Percentiles rank a stretch among this genome's conserved stretches.
These are phyloP conservation scores for Cronartium quercuum DNA, from an alignment of 1,284 basidiomycete genomes.

Conservation along the genomic window DNA sequence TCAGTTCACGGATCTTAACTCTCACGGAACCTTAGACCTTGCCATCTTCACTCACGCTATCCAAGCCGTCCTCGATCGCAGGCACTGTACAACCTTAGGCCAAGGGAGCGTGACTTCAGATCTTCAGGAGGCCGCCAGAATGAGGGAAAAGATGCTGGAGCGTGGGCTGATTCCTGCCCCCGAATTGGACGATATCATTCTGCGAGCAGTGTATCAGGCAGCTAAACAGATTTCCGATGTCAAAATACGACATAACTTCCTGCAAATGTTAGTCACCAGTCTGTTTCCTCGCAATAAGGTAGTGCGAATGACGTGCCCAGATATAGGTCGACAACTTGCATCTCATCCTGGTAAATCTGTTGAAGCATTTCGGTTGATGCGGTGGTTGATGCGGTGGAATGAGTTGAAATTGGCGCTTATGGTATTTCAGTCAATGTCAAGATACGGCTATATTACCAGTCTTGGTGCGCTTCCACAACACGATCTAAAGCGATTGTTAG, in stretches of 20 bases:
- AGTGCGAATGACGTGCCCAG: slow-evolving; percentile 4
- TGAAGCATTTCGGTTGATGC: slow-evolving; percentile 33
- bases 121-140: slow-evolving; percentile 10
- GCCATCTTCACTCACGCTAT: slow-evolving; percentile 27
- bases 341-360: slow-evolving; percentile 37
- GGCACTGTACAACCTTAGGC: background rate
- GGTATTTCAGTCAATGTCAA: slow-evolving; percentile 34
- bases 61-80: slow-evolving; percentile 4
- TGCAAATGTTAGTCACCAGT: background rate
- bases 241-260: slow-evolving; percentile 6
- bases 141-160: slow-evolving; percentile 17
- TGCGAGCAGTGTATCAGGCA: slow-evolving; percentile 1
- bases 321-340: background rate
- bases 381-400: slow-evolving; percentile 25
- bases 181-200: slow-evolving; percentile 27
- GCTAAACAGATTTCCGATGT: slow-evolving; percentile 14
- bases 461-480: slow-evolving; percentile 7
- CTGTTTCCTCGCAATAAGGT: slow-evolving; percentile 32
- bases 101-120: background rate
- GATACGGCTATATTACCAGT: slow-evolving; percentile 31
- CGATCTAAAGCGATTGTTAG: slow-evolving; percentile 13
- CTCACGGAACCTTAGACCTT: background rate
- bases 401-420: slow-evolving; percentile 20
- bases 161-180: slow-evolving; percentile 7
- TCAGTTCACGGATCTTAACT: background rate